Base-by-base conservation (phyloP, 2,329 filamentous ascomycete species). In the Meredithiella fracta region DNA sequence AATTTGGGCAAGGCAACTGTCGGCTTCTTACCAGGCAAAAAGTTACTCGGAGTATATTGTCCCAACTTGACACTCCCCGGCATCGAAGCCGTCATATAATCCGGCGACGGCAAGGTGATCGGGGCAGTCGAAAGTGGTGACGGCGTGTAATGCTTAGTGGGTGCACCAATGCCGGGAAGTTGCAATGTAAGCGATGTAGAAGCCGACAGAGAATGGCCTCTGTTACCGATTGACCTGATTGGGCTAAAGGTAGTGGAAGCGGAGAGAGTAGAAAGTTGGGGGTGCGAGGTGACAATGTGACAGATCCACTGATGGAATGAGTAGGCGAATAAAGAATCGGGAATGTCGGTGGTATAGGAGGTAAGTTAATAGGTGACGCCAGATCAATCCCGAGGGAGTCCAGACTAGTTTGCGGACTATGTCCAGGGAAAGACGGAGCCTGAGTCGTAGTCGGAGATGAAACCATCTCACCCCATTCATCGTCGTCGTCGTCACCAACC, bases 391-490 rank as follows among this genome's bases (percentile, higher is more conserved):
- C 9, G 3, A 50, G 25, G 22, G 53, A 37, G 22, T 54, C 47
- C 26, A 55, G 2, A 37, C 49, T 55, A 5, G 38, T 37, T 11
- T n/a, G 37, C 3, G 55, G 25, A 22, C 37, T 37, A 23, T 55
- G 29, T 17, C 53, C 38, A 5, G 26, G 25, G 26, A 37, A 20
- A 54, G 34, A 17, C 22, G 50, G 26, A 17, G 53, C 26, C 11
- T 42, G 42, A 6, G 38, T 29, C 7, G 31, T 14, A 20, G 23
- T 47, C 31, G 49, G 55, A 22, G 56, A 58, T 3, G 57, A 53
- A 9, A 80, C 68, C 77, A 80, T 80, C 59, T 80, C 77, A 1
- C 77, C 77, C 77, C 77, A 80, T 38, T 80, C 77, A 47, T 78
- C 75, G 3, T 77, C 73, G 0, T 72, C 68, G 4, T 68, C 67